Percentiles rank a stretch among this genome's conserved stretches.
Evolutionary conservation across 768 basidiomycete genomes (phyloP).

Genomic region (Cystoderma amianthinum): DNA sequence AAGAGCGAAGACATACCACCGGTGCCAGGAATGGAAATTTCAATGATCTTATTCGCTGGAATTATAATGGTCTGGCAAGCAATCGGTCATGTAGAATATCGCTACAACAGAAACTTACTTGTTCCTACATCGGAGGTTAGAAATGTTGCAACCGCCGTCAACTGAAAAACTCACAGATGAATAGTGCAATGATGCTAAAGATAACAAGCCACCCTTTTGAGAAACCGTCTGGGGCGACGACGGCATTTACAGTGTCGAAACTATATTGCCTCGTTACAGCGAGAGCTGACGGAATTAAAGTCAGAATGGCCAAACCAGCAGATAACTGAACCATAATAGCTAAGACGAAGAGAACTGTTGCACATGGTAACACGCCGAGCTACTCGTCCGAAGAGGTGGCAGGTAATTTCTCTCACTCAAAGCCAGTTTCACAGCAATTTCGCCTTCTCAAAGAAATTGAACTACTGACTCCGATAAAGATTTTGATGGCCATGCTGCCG

Average conservation of each 20-base stretch:
- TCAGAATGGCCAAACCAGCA: constrained; percentile 2
- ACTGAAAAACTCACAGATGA: constrained; percentile 19
- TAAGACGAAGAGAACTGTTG: no score
- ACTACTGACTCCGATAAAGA: no score
- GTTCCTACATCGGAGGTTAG: constrained; percentile 5
- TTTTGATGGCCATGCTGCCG: no score
- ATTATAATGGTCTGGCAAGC: constrained; percentile 16
- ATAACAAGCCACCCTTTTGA: constrained; percentile 6
- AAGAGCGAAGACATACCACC: constrained; percentile 17
- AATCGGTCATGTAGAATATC: constrained; percentile 4
- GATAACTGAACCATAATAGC: constrained; percentile 8
- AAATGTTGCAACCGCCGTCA: background rate
- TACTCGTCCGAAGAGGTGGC: no score
- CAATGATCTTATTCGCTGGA: constrained; percentile 36
- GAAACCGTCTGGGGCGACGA: constrained; percentile 16
- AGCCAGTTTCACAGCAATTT: no score
- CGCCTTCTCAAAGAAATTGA: no score
- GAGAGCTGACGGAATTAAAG: constrained; percentile 8
- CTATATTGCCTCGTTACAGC: constrained; percentile 7
- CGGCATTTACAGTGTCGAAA: constrained; percentile 12
- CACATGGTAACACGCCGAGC: no score
- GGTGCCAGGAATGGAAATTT: constrained; percentile 40
- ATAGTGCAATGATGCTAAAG: constrained; percentile 18
- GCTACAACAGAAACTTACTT: constrained; percentile 4
- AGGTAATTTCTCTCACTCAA: no score